Percentiles rank a stretch among this genome's conserved stretches.
Conservation (phyloP, 257 asterid species). For the Solanum commersonii region DNA sequence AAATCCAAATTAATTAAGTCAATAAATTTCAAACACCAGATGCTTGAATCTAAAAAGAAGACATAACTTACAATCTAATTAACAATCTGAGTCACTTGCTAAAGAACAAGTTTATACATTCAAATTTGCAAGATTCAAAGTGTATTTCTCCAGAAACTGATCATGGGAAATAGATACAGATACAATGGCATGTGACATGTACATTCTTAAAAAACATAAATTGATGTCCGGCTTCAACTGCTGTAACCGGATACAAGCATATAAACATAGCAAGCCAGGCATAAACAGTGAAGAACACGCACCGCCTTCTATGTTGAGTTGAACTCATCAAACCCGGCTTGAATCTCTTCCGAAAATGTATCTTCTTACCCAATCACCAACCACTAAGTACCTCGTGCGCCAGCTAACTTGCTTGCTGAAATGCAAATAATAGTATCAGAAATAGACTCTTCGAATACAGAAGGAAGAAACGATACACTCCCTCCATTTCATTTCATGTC, state of each 20-base stretch:
- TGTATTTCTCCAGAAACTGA: neutral
- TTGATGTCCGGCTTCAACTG: neutral
- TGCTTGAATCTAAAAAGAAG: no score
- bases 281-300: neutral
- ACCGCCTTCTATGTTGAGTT: neutral
- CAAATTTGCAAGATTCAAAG: neutral
- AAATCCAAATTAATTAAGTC: no score
- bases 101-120: neutral
- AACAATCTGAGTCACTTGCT: neutral
- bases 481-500: neutral
- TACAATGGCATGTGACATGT: neutral
- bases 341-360: slow-evolving; percentile 96
- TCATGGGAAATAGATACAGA: neutral
- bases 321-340: slow-evolving; percentile 41
- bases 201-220: neutral
- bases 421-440: neutral
- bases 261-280: neutral
- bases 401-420: slow-evolving; percentile 87
- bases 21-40: no score
- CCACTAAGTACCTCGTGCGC: slow-evolving; percentile 91
- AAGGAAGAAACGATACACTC: neutral
- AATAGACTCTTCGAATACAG: neutral
- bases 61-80: neutral
- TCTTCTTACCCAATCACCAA: slow-evolving; percentile 74
- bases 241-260: neutral